These are phyloP conservation scores for Erigeron philadelphicus DNA, from an alignment of 140 eudicot species.

Conservation along the genomic window DNA sequence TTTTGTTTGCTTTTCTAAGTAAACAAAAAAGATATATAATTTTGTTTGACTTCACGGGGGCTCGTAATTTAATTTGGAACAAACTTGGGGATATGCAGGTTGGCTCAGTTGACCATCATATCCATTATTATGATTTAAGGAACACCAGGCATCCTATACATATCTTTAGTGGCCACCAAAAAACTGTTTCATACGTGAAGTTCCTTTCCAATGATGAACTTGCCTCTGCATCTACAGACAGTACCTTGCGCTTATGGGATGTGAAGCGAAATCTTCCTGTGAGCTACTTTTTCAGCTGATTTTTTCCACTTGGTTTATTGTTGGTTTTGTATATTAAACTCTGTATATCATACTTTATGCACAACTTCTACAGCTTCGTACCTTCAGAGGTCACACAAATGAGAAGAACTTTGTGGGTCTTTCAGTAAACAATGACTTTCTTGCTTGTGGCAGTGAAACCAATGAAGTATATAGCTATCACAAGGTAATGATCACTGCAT, in stretches of 20 bases:
- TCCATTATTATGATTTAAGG: constrained; percentile 66
- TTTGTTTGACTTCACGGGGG: neutral
- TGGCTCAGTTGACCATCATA: constrained; percentile 68
- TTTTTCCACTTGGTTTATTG: constrained; percentile 1
- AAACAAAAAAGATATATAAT: neutral
- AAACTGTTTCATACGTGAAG: constrained; percentile 68
- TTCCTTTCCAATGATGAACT: constrained; percentile 55
- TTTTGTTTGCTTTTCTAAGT: constrained; percentile 2
- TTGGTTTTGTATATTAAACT: neutral
- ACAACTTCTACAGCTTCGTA: constrained; percentile 42
- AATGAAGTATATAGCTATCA: constrained; percentile 68
- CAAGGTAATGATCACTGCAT: constrained; percentile 34
- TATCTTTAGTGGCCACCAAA: constrained; percentile 60
- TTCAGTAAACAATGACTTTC: constrained; percentile 51
- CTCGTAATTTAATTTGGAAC: neutral
- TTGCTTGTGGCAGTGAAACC: constrained; percentile 69
- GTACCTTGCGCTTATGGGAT: constrained; percentile 63
- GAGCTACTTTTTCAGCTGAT: constrained; percentile 23
- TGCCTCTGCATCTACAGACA: constrained; percentile 75
- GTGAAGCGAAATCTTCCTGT: constrained; percentile 48
- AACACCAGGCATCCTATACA: constrained; percentile 54
- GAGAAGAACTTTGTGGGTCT: constrained; percentile 76
- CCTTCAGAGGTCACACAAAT: constrained; percentile 57
- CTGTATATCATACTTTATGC: constrained; percentile 5
- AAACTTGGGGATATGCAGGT: constrained; percentile 38